Base-by-base conservation (phyloP, 1,284 basidiomycete species). In the Hemileccinum hortonii region DNA sequence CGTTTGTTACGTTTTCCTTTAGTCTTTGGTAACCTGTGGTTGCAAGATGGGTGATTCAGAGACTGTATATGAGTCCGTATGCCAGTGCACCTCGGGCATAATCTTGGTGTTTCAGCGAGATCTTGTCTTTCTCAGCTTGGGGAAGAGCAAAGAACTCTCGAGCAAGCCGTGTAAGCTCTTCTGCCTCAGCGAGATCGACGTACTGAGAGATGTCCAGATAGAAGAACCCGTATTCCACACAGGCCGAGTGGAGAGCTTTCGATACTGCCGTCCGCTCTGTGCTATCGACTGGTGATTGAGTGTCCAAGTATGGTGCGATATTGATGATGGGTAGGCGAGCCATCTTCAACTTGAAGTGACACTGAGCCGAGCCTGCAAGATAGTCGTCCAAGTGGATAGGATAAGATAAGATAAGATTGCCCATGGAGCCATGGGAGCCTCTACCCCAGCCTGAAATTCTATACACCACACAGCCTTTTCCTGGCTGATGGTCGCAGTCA, bases 1-100 rank as follows among this genome's bases (percentile, higher is more conserved):
- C 89, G 57, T 84, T 83, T 0, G 93, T 95, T 5, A 94, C 79
- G 59, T 94, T 94, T 73, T 94, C 86, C 54, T 83, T 83, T 36
- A 93, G 62, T 46, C 80, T 73, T 44, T 80, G 79, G 64, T 91
- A 90, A 16, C 88, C 88, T 90, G 29, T 36, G 22, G 43, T 45
- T 30, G 51, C 18, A 57, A 40, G 32, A n/a, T 35, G 22, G 9
- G 12, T 44, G 14, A n/a, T n/a, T n/a, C n/a, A n/a, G n/a, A 45
- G 24, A 29, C 6, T 6, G 22, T 32, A 19, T 8, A 29, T 14
- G n/a, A 19, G n/a, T 29, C 32, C 8, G 33, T 15, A 30, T 35
- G 32, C 5, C 6, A 16, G 26, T 18, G 29, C 58, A 92, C 91
- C 91, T 77, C 92, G 69, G 3, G 86, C 90, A 53, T 78, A 67